Percentiles rank a stretch among this genome's conserved stretches.
phyloP scores from a whole-genome alignment of 441 rosid species.

The Aleurites moluccanus region DNA sequence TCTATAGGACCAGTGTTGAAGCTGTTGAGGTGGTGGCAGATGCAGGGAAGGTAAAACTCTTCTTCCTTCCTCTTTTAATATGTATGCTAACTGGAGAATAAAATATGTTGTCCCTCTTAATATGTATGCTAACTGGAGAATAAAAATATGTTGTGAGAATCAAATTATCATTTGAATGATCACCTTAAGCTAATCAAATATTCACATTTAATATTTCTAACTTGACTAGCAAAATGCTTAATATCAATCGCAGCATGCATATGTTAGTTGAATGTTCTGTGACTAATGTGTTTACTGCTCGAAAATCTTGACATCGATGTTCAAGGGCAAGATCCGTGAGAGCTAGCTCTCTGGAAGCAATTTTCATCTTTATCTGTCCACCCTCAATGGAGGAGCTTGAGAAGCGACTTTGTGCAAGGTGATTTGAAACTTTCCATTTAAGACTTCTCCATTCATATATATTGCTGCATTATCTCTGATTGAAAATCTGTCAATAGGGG shows the following conservation, averaged over 20 bases:
- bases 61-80: background rate
- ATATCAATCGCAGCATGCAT: background rate
- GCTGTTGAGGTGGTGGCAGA: conserved; percentile 88
- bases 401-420: conserved; percentile 83
- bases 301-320: conserved; percentile 79
- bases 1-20: conserved; percentile 93
- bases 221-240: background rate
- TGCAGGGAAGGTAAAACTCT: conserved; percentile 65
- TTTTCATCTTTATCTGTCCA: conserved; percentile 78
- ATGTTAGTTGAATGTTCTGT: background rate
- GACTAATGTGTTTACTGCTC: background rate
- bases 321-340: conserved; percentile 81
- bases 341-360: conserved; percentile 70
- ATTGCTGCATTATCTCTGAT: conserved; percentile 13
- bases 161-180: background rate
- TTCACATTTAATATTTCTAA: background rate
- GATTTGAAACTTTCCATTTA: conserved; percentile 10
- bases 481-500: conserved; percentile 50
- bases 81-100: background rate
- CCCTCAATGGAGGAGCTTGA: conserved; percentile 83
- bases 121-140: background rate
- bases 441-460: conserved; percentile 5
- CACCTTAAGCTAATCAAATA: background rate
- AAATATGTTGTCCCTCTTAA: background rate
- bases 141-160: background rate